A percentile compares a stretch with the other conserved stretches of the same genome.
These are phyloP conservation scores for Bauhinia variegata DNA, from an alignment of 306 rosid species.

Conservation along the genomic window DNA sequence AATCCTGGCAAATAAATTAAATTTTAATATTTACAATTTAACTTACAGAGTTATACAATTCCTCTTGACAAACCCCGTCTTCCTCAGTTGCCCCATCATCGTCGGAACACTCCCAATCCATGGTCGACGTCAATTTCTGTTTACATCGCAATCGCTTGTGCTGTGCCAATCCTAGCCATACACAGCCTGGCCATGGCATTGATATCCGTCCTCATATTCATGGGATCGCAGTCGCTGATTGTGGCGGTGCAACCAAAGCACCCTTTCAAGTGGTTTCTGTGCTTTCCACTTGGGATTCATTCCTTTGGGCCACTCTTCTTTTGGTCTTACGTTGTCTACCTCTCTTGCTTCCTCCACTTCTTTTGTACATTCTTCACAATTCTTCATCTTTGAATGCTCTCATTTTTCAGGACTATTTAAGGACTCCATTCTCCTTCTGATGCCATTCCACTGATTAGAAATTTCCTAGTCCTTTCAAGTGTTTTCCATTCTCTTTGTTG, in stretches of 20 bases:
- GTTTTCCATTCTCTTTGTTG: conserved; percentile 53
- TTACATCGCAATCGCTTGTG: too few species aligned
- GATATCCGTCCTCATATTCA: conserved; percentile 49
- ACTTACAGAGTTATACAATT: too few species aligned
- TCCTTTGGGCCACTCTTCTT: conserved; percentile 79
- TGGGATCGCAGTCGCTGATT: conserved; percentile 71
- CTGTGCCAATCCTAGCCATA: conserved; percentile 59
- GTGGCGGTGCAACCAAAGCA: conserved; percentile 62
- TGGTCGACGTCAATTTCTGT: too few species aligned
- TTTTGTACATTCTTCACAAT: conserved; percentile 57
- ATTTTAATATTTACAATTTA: too few species aligned
- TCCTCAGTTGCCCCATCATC: too few species aligned
- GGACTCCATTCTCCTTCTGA: conserved; percentile 52
- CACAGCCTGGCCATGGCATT: conserved; percentile 65
- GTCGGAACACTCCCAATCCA: too few species aligned
- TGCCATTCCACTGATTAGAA: conserved; percentile 76
- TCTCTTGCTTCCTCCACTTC: conserved; percentile 69
- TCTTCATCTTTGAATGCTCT: conserved; percentile 53
- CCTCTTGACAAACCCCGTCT: too few species aligned
- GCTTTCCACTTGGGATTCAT: conserved; percentile 78
- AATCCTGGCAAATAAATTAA: too few species aligned
- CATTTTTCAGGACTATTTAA: conserved; percentile 53
- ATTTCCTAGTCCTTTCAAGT: conserved; percentile 78
- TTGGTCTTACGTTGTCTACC: conserved; percentile 78
- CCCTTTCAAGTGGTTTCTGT: conserved; percentile 75